Conservation (phyloP, 768 basidiomycete species). For the Tulasnella sp. region DNA sequence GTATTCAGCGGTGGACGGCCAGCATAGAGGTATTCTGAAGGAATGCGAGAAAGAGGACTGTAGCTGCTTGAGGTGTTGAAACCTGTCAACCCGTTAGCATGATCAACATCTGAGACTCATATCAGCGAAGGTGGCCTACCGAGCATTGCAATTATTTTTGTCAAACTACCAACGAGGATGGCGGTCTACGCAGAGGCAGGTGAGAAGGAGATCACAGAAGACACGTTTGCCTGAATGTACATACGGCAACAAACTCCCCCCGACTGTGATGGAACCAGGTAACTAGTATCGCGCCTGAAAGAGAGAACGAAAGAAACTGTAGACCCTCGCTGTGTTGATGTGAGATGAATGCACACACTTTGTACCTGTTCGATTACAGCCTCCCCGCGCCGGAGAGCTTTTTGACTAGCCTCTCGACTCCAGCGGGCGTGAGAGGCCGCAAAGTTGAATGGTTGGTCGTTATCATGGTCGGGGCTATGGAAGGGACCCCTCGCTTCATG, state of each 20-base stretch:
- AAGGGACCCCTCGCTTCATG: not conserved
- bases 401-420: not conserved
- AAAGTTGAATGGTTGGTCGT: not conserved
- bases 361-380: not conserved
- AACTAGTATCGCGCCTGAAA: not conserved
- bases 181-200: no score
- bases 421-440: not conserved
- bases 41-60: constrained; percentile 5
- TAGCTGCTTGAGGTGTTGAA: not conserved
- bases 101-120: no score
- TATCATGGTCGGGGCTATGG: not conserved
- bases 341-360: not conserved
- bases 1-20: not conserved
- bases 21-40: not conserved
- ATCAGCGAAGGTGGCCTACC: no score
- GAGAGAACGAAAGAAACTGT: not conserved
- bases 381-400: not conserved
- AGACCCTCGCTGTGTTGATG: no score
- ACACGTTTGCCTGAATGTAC: not conserved
- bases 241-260: not conserved
- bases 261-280: not conserved
- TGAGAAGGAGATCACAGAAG: no score
- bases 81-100: no score
- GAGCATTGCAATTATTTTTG: no score
- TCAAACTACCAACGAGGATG: no score